Percentiles rank a stretch among this genome's conserved stretches.
Conservation (phyloP, 108 stramenopile genomes). For the Heterococcus sp. region DNA sequence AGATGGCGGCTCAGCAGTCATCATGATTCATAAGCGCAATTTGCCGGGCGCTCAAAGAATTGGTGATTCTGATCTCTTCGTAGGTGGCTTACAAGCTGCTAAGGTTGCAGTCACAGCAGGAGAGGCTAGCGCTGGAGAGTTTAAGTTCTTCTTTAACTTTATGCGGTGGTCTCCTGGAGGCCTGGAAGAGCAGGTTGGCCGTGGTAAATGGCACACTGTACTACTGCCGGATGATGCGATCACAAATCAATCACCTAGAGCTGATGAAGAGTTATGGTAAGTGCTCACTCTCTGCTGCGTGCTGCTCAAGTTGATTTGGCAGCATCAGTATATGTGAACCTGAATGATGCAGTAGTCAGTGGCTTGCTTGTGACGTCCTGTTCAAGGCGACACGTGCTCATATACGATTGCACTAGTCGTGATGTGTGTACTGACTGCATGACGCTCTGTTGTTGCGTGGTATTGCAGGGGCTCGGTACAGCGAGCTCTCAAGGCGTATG, state of each 20-base stretch:
- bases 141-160: not conserved
- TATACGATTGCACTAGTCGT: too few species aligned
- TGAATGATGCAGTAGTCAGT: too few species aligned
- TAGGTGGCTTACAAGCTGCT: conserved; percentile 27
- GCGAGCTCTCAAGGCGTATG: too few species aligned
- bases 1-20: conserved; percentile 13
- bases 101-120: not conserved
- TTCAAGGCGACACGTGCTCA: too few species aligned
- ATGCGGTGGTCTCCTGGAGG: not conserved
- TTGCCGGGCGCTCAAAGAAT: conserved; percentile 14
- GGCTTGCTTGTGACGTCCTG: too few species aligned
- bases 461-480: too few species aligned
- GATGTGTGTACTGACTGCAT: too few species aligned
- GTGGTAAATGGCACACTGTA: not conserved
- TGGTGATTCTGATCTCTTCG: conserved; percentile 33
- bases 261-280: not conserved
- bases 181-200: not conserved
- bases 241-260: not conserved
- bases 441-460: too few species aligned
- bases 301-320: too few species aligned
- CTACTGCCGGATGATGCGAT: not conserved
- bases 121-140: not conserved
- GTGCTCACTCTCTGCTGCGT: too few species aligned
- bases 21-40: conserved; percentile 28
- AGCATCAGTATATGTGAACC: too few species aligned